Percentiles rank a stretch among this genome's conserved stretches.
Evolutionary conservation across 768 basidiomycete species (phyloP).

Genomic region (Hortiboletus flavorubellus): DNA sequence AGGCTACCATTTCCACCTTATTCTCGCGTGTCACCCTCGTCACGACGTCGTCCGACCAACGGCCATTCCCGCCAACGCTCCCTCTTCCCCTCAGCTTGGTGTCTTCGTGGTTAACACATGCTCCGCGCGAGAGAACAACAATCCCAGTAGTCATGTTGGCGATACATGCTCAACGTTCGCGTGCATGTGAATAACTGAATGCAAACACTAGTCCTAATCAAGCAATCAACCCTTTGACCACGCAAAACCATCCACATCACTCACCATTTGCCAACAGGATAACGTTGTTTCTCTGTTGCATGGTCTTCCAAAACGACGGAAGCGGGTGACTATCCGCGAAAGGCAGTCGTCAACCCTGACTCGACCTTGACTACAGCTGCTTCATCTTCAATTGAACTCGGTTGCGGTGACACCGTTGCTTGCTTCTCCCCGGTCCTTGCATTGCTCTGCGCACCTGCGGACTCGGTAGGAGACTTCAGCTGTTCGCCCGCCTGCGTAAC

Average conservation of each 20-base stretch:
- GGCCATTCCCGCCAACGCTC: conserved; percentile 51
- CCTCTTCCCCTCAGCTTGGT: conserved; percentile 29
- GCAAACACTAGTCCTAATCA: conserved; percentile 64
- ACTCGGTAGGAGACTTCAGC: conserved; percentile 22
- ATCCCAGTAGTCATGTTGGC: conserved; percentile 73
- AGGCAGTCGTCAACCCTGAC: conserved; percentile 37
- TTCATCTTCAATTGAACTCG: conserved; percentile 25
- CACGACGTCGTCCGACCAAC: conserved; percentile 54
- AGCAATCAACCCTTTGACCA: conserved; percentile 5
- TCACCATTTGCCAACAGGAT: conserved; percentile 43
- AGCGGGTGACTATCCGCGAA: conserved; percentile 75
- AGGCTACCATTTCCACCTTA: conserved; percentile 48
- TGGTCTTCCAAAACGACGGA: conserved; percentile 54
- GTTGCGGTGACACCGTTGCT: conserved; percentile 3
- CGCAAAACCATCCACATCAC: not conserved
- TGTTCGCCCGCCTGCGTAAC: conserved; percentile 42
- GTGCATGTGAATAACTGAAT: conserved; percentile 69
- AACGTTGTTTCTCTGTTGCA: conserved; percentile 65
- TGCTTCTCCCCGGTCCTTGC: conserved; percentile 9
- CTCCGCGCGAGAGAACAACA: conserved; percentile 71
- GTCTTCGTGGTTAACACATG: not conserved
- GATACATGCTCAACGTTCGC: conserved; percentile 60
- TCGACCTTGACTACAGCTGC: conserved; percentile 10
- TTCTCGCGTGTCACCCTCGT: conserved; percentile 39
- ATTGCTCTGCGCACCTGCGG: conserved; percentile 14